phyloP scores from a whole-genome alignment of 2,329 filamentous ascomycete genomes.

The Exophiala dermatitidis region DNA sequence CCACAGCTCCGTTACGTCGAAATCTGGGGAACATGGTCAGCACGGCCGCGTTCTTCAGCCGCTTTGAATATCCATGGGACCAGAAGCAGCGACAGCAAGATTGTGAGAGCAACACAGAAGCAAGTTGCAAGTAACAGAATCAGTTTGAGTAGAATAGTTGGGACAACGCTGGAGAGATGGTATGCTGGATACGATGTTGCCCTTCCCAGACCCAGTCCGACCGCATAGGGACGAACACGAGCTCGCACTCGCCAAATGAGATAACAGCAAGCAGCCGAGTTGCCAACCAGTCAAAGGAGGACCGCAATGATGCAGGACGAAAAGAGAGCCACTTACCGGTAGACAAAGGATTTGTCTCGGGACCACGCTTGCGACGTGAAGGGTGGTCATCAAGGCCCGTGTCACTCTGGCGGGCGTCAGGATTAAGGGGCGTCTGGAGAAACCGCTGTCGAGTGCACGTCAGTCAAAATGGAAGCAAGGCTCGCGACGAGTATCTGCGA shows the following conservation, averaged over 20 bases:
- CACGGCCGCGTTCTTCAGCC: neutral
- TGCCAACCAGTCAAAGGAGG: slow-evolving; percentile 11
- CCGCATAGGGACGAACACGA: slow-evolving; percentile 2
- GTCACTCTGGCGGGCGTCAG: slow-evolving; percentile 18
- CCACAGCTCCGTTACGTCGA: slow-evolving; percentile 13
- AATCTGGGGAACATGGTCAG: slow-evolving; percentile 22
- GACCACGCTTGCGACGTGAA: slow-evolving; percentile 14
- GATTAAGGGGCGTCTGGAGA: slow-evolving; percentile 9
- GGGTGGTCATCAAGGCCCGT: slow-evolving; percentile 7
- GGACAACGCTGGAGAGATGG: neutral
- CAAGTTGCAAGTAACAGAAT: neutral
- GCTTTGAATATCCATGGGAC: neutral
- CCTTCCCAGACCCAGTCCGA: neutral
- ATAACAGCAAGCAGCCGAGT: slow-evolving; percentile 9
- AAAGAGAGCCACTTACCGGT: slow-evolving; percentile 18
- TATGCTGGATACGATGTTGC: neutral
- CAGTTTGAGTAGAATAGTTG: neutral
- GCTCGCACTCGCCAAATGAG: slow-evolving; percentile 1
- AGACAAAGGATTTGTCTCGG: slow-evolving; percentile 26
- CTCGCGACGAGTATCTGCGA: slow-evolving; percentile 1
- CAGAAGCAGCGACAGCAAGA: neutral
- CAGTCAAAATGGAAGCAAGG: neutral
- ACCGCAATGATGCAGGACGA: slow-evolving; percentile 6
- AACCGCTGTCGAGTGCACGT: neutral
- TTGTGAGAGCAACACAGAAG: neutral